Base-by-base conservation (phyloP, 2,329 filamentous ascomycete genomes). In the Capronia americana region DNA sequence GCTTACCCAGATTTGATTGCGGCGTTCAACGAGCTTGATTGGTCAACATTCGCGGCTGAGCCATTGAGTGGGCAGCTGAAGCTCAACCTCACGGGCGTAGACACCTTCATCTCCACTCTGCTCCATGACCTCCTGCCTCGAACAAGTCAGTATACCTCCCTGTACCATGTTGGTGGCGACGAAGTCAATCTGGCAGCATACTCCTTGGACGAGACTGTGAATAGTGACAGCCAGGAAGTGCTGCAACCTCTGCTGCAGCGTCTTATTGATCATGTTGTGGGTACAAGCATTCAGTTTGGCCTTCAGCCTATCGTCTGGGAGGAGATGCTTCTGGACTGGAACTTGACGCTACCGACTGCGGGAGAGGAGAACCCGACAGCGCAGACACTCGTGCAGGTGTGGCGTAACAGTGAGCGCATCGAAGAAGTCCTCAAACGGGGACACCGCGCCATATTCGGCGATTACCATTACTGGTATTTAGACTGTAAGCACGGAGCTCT, bases 101-200 rank as follows among this genome's bases (percentile, higher is more conserved):
- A 89, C 72, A 79, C 84, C 1, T 96, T 96, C 77, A 77, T 96
- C 11, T 85, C 90, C 64, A 89, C 78, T 44, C 79, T 96, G 14
- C 90, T 92, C 72, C 83, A 84, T n/a, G 93, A 96, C 74, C 75
- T 96, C 26, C 80, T 96, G 61, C 92, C 92, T 14, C 85, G 92
- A 30, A 77, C 93, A 11, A 79, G 82, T 8, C 87, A 89, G 0
- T 92, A 92, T 77, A 84, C 89, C 2, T 80, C 87, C 6, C 87
- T 94, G 79, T 96, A 94, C 82, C 92, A 96, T 79, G 91, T 91
- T 0, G 93, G 93, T 53, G 93, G 93, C 62, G 93, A 96, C 74
- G 93, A 96, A 80, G 87, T 96, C 68, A 94, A 95, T 77, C 83
- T 83, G 68, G 89, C 93, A 73, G 86, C 89, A 60, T 93, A 92